Base-by-base conservation (phyloP, 768 basidiomycete genomes). In the Pholiota molesta region DNA sequence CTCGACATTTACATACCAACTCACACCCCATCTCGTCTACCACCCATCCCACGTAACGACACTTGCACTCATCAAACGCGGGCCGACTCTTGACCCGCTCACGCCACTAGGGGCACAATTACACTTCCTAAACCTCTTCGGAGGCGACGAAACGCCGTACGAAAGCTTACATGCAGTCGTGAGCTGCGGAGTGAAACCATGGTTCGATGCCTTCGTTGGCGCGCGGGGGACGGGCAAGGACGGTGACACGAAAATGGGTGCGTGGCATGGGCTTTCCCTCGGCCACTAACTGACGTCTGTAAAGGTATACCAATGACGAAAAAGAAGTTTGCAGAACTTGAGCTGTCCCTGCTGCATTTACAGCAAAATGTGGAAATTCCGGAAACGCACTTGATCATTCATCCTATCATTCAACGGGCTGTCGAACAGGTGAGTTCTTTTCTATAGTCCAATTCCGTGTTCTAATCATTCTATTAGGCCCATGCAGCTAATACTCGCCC, bases 281-380 rank as follows among this genome's bases (percentile, higher is more conserved):
- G 28, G n/a, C 10, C 17, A 5, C 0, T 57, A 45, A 17, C 51
- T 59, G 9, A 65, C 37, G 55, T 21, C 58, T 13, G 33, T 28
- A 61, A 51, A 79, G 78, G 93, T 82, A 99, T 99, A 61, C 97
- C 97, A 3, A 94, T 97, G 84, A 95, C 97, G 51, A 99, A 98
- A 86, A 96, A 96, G 82, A 99, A 98, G 77, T 98, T 99, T 71
- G 97, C 97, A 8, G 97, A 99, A 69, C 88, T 99, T 59, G 97
- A 99, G 74, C 78, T 98, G 10, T 95, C 94, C 2, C 79, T 99
- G 16, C 79, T 99, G 1, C 97, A 99, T 72, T 83, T 99, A 5
- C 97, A 99, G 71, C 97, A 99, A 75, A 99, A 99, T 68, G 97
- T 99, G 65, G 97, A 99, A 78, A 99, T 99, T 56, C 97, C 97